phyloP scores from a whole-genome alignment of 768 basidiomycete genomes.

The Amanita phalloides region DNA sequence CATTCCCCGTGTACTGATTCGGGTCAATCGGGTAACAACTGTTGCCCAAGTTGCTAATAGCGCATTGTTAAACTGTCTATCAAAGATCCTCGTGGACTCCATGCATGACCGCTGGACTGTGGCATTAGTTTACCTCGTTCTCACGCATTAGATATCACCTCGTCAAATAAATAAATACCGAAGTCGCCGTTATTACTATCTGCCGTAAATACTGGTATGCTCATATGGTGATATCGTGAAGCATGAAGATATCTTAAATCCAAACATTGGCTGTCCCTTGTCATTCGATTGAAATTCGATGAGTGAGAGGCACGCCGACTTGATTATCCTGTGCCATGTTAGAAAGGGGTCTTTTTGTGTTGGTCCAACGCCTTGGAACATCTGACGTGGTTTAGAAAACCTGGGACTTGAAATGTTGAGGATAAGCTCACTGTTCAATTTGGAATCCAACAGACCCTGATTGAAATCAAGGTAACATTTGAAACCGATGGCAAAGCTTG shows the following conservation, averaged over 20 bases:
- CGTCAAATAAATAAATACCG: not conserved
- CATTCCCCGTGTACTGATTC: too few species aligned
- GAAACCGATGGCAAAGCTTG: constrained; percentile 68
- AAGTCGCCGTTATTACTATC: not conserved
- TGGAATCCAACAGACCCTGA: constrained; percentile 63
- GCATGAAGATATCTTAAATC: not conserved
- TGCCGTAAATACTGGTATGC: not conserved
- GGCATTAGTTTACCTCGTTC: not conserved
- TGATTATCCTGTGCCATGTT: constrained; percentile 37
- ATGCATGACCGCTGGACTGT: too few species aligned
- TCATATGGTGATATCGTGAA: not conserved
- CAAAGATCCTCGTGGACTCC: too few species aligned
- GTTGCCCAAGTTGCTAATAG: too few species aligned
- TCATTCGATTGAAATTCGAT: constrained; percentile 74
- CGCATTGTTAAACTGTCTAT: too few species aligned
- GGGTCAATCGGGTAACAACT: too few species aligned
- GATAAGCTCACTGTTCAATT: constrained; percentile 58
- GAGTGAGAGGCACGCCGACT: constrained; percentile 43
- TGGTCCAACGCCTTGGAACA: constrained; percentile 34
- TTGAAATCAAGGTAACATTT: constrained; percentile 79
- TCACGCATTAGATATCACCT: not conserved
- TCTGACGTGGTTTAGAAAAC: constrained; percentile 21
- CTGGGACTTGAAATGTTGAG: not conserved
- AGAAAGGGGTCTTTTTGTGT: constrained; percentile 28
- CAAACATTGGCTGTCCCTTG: not conserved